Conservation (phyloP, 2,329 filamentous ascomycete genomes). For the Endoconidiophora polonica region DNA sequence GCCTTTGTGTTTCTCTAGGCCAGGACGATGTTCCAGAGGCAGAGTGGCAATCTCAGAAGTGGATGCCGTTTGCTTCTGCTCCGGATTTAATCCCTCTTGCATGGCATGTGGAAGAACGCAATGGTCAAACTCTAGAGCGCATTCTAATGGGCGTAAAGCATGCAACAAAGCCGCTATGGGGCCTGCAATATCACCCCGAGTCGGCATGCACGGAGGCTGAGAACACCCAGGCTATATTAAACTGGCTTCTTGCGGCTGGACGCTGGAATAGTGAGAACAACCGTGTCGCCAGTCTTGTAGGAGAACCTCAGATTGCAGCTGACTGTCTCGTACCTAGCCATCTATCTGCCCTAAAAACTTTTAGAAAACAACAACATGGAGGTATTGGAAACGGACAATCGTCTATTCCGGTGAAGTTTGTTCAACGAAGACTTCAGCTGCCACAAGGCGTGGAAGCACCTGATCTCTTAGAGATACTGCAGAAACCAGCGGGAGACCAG, state of each 20-base stretch:
- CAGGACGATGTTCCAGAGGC: conserved; percentile 24
- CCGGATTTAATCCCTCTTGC: conserved; percentile 40
- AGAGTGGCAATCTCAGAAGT: conserved; percentile 25
- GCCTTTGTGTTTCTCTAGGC: conserved; percentile 37
- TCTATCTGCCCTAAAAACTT: neutral
- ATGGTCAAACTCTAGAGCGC: conserved; percentile 25
- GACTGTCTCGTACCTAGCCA: conserved; percentile 3
- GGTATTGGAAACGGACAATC: neutral
- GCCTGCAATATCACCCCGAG: conserved; percentile 81
- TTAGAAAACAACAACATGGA: neutral
- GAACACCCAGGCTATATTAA: conserved; percentile 46
- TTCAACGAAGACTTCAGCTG: conserved; percentile 6
- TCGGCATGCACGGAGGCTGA: conserved; percentile 64
- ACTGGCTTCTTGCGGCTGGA: conserved; percentile 56
- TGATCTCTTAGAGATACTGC: conserved; percentile 37
- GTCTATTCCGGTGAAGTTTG: neutral
- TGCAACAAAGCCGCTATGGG: conserved; percentile 56
- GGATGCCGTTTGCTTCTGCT: conserved; percentile 22
- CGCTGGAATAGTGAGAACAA: conserved; percentile 36
- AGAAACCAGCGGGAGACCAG: conserved; percentile 23
- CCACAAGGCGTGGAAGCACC: conserved; percentile 22
- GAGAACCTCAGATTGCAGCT: neutral
- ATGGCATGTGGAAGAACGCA: conserved; percentile 37
- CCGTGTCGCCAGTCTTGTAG: neutral
- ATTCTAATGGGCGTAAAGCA: conserved; percentile 69